Base-by-base conservation (phyloP, 768 basidiomycete genomes). In the Boletus fagicola region DNA sequence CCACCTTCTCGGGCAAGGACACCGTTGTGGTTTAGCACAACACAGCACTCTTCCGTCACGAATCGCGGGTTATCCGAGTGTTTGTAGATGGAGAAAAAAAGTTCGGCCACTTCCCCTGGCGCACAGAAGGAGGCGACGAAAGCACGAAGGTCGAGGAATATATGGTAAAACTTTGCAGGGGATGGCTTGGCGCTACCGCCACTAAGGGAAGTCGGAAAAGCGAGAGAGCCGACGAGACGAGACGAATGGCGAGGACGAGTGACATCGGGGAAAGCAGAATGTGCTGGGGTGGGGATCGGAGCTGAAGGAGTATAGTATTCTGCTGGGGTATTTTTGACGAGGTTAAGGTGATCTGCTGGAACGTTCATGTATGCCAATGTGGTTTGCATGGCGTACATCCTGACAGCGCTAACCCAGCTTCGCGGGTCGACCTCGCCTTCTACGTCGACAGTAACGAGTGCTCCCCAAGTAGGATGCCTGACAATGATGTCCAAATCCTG, bases 401-500 rank as follows among this genome's bases (percentile, higher is more conserved):
- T 82, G 59, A 93, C 82, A 11, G 92, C 91, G 68, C 90, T 92
- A 60, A 92, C 83, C 92, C 91, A 94, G 68, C 86, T 92, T 49
- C 88, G 80, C 18, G 81, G 76, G 69, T 94, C 91, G 39, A 86
- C 77, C 54, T 90, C 90, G 49, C 88, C 88, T 64, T 94, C 90
- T 18, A 90, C 84, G 63, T 96, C 94, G n/a, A 94, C 89, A 3
- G 87, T 88, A 35, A 94, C 91, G 24, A 98, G 80, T 5, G 85
- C 88, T 30, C 96, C 96, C 82, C 90, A 92, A 2, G 83, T 86
- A 30, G 95, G 91, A 76, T 98, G 94, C 22, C 96, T 83, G n/a
- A 98, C 95, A 64, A 98, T 94, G 59, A 98, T 86, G 65, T 98
- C 96, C 47, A 98, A 75, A 8, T 89, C 91, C 69, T 98, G 96